Percentiles rank a stretch among this genome's conserved stretches.
phyloP scores from a whole-genome alignment of 2,329 filamentous ascomycete genomes.

The Dactylonectria macrodidyma region DNA sequence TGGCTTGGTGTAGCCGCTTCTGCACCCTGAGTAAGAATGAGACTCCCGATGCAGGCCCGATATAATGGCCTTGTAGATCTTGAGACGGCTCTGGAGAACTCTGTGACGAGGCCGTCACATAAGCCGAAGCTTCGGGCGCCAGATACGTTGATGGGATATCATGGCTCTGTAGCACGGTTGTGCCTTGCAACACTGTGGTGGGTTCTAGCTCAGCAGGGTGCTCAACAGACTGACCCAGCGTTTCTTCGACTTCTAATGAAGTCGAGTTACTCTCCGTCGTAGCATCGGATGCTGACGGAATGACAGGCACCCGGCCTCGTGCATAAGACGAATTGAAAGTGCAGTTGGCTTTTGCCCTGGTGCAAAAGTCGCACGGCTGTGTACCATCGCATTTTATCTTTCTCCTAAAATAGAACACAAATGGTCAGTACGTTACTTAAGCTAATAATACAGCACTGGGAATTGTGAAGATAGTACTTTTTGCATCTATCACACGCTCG shows the following conservation, averaged over 20 bases:
- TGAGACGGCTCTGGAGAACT: conserved; percentile 50
- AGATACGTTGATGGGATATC: conserved; percentile 29
- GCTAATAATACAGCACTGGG: neutral
- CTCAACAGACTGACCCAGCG: neutral
- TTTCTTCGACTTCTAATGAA: conserved; percentile 9
- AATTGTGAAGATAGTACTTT: conserved; percentile 34
- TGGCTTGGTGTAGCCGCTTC: conserved; percentile 48
- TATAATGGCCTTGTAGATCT: conserved; percentile 52
- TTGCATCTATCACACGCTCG: conserved; percentile 48
- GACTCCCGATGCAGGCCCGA: conserved; percentile 51
- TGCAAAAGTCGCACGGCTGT: conserved; percentile 46
- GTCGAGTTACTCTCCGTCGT: conserved; percentile 19
- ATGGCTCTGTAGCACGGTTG: conserved; percentile 10
- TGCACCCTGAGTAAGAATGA: conserved; percentile 51
- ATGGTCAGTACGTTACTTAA: conserved; percentile 29
- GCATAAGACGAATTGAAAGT: conserved; percentile 47
- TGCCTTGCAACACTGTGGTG: too few relatives aligned
- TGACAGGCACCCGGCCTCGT: conserved; percentile 42
- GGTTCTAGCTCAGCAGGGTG: conserved; percentile 10
- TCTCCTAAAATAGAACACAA: conserved; percentile 27
- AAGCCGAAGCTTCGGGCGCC: conserved; percentile 5
- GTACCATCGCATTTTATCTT: conserved; percentile 47
- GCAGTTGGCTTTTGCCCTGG: conserved; percentile 37
- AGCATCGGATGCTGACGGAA: conserved; percentile 33
- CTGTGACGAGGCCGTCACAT: conserved; percentile 36